Conservation (phyloP, 805 yeast genomes). For the Pichia exigua region DNA sequence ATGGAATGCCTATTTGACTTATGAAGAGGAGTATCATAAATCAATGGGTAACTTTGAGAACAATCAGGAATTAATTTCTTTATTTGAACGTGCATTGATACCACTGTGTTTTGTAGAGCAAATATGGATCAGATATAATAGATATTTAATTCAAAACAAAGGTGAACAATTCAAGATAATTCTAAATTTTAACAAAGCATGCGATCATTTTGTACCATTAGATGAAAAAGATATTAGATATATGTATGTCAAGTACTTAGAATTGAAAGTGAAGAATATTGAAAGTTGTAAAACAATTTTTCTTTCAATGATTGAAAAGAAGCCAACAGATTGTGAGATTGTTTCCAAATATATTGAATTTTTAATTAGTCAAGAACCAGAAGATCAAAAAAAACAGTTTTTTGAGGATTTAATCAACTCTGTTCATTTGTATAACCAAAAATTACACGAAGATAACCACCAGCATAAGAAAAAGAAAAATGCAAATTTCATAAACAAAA, state of each 20-base stretch:
- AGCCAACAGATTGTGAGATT: slow-evolving; percentile 7
- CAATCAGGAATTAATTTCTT: slow-evolving; percentile 28
- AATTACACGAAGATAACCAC: slow-evolving; percentile 2
- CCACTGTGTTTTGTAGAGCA: slow-evolving; percentile 54
- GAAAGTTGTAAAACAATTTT: slow-evolving; percentile 18
- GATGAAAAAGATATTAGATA: slow-evolving; percentile 21
- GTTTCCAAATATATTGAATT: slow-evolving; percentile 10
- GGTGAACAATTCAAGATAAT: slow-evolving; percentile 26
- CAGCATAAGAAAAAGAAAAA: slow-evolving; percentile 2
- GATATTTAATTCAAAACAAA: slow-evolving; percentile 37
- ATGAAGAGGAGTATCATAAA: slow-evolving; percentile 26
- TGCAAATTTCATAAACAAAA: background rate
- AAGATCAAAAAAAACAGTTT: slow-evolving; percentile 2
- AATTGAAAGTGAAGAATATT: slow-evolving; percentile 14
- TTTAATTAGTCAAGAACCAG: slow-evolving; percentile 6
- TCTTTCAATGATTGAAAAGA: slow-evolving; percentile 11
- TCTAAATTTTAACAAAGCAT: slow-evolving; percentile 44
- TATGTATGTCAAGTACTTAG: slow-evolving; percentile 24
- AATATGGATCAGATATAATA: slow-evolving; percentile 63
- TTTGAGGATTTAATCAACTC: slow-evolving; percentile 12
- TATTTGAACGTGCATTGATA: slow-evolving; percentile 68
- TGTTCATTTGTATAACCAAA: slow-evolving; percentile 13
- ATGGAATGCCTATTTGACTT: slow-evolving; percentile 62
- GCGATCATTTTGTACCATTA: slow-evolving; percentile 30
- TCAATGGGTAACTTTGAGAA: slow-evolving; percentile 8